phyloP scores from a whole-genome alignment of 331 rosid species.

The Rhamnella rubrinervis region DNA sequence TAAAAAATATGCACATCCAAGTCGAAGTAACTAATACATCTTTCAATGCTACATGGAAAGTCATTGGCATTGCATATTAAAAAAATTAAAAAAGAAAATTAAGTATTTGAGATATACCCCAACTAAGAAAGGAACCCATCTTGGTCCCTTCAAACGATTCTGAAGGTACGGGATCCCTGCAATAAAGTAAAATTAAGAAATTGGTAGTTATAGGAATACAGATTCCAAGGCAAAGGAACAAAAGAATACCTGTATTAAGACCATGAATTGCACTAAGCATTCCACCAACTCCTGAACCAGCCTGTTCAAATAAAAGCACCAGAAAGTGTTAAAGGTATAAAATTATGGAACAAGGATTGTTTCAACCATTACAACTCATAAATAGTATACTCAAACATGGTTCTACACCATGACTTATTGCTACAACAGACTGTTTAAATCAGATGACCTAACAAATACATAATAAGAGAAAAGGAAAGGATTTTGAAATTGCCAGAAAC shows the following conservation, averaged over 20 bases:
- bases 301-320: slow-evolving; percentile 36
- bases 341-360: neutral
- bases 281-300: slow-evolving; percentile 84
- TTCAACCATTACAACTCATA: neutral
- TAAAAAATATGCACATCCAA: slow-evolving; percentile 12
- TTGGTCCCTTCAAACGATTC: slow-evolving; percentile 75
- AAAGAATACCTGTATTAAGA: slow-evolving; percentile 52
- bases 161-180: slow-evolving; percentile 86
- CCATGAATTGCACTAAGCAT: slow-evolving; percentile 73
- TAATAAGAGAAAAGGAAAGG: no score
- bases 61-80: neutral
- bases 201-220: neutral
- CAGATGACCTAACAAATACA: neutral
- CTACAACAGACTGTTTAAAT: neutral
- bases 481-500: no score
- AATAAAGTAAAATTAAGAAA: slow-evolving; percentile 39
- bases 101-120: slow-evolving; percentile 53
- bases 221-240: neutral
- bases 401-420: neutral
- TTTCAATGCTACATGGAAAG: neutral
- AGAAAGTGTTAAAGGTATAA: slow-evolving; percentile 2
- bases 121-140: slow-evolving; percentile 88
- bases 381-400: neutral
- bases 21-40: neutral
- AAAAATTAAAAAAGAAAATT: slow-evolving; percentile 5